Evolutionary conservation across 1,284 basidiomycete genomes (phyloP), one percentile per base, ranked within the genome.

Genomic region (Lignosus rhinocerotis): DNA sequence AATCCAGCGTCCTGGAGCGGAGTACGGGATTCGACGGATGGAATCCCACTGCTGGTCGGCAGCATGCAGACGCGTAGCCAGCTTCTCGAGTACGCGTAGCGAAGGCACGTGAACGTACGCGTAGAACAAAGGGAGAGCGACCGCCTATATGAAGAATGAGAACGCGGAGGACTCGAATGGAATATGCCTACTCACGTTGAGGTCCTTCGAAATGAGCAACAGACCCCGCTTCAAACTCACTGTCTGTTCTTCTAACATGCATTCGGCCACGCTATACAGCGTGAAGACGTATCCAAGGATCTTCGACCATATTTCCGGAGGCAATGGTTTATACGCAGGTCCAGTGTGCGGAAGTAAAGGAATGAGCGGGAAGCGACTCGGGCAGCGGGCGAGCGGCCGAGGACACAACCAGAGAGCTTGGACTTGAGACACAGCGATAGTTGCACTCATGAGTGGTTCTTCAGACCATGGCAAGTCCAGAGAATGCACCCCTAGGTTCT

Each of bases 1-100:
- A 3, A 94, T 83, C 88, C 91, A 94, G 67, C 93, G 82, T 30
- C 92, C 93, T 1, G 93, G 93, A 0, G 87, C 80, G 1, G 91
- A 93, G 69, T 88, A 89, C 0, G 90, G 89, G 67, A 92, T 92
- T 44, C 92, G 81, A 53, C 90, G 83, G 59, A 94, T 86, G 55
- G 91, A 90, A 66, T 93, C 91, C 93, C 93, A 94, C 67, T 82
- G 83, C 66, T 85, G 79, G 63, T 95, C 93, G 17, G 87, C 86
- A 19, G 68, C 65, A 57, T 79, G 73, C 3, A 94, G 77, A 25
- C 77, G 78, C 25, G 74, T 63, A 9, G 83, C 77, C 60, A 94
- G 86, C 47, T 75, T 78, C 55, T 83, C 77, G 32, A 94, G 75
- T 9, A 80, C 74, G 16, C 70, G 58, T 10, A 83, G 66, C 6